Base-by-base conservation (phyloP, 2,329 filamentous ascomycete genomes). In the Trichoderma gracile region DNA sequence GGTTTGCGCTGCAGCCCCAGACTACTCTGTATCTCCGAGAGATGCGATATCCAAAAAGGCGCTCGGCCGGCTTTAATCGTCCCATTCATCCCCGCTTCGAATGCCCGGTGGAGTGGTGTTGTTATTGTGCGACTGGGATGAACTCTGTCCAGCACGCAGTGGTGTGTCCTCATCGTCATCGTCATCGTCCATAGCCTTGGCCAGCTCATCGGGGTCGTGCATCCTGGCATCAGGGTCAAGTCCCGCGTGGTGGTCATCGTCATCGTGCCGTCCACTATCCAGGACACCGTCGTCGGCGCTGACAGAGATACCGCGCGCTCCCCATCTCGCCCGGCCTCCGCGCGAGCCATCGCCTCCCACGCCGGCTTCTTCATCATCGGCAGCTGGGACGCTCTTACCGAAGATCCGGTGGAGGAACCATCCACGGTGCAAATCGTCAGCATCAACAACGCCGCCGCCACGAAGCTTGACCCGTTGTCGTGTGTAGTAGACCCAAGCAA, bases 401-500 rank as follows among this genome's bases (percentile, higher is more conserved):
- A 96, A 88, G 68, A 97, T 87, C 57, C 88, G 86, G 68, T 86
- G 86, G 10, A 97, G 85, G 30, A 98, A 81, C 88, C 93, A 97
- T 68, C 93, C 91, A 63, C 91, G 88, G 68, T 88, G 85, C 73
- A 96, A 82, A 74, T 98, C 94, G 69, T 97, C 93, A 4, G 89
- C 89, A 73, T 98, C 94, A 15, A 98, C 92, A 19, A 97, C 83
- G 7, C 92, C 92, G 50, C 94, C 94, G 69, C 76, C 89, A 67
- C 94, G 86, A 17, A 98, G 87, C 87, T 97, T 97, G 73, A 98
- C 93, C 64, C 93, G 87, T 80, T 97, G 94, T 68, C 94, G 86
- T 12, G 90, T 91, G 80, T 91, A 97, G 81, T 98, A 98, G 1
- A 98, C 93, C 93, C 93, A 97, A 42, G 92, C 93, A 74, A 98